Base-by-base conservation (phyloP, 164 flowering plant genomes). In the Akebia trifoliata region DNA sequence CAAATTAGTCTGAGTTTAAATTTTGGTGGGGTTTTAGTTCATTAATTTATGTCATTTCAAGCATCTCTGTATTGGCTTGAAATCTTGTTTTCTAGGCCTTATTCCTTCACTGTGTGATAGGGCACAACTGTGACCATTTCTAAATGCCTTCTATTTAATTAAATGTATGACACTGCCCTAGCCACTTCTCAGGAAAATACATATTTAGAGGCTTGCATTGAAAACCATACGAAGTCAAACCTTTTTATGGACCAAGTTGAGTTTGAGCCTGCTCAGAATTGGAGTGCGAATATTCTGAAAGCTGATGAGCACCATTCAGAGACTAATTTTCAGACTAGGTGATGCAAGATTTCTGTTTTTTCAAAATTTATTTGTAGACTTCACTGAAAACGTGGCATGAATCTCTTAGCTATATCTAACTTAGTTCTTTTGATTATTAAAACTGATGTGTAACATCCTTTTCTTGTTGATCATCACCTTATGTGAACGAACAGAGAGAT, bases 211-310 rank as follows among this genome's bases (percentile, higher is more conserved):
- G 96, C 96, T 42, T 90, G 99, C 75, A 74, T 93, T 54, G 99
- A 93, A 69, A 93, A 90, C 60, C 95, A 93, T 74, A 93, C 99
- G 30, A 93, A 93, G 68, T 62, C 94, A 67, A 81, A 75, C 71
- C 95, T 93, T 61, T 93, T 67, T 55, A 90, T 93, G 99, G 96
- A 90, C 64, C 99, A 90, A 84, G 97, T 93, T 60, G 99, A 93
- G 51, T 93, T 93, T 77, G 97, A 90, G 68, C 96, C 97, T 12
- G 60, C 96, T 60, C 85, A 62, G 57, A 60, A 83, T 51, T 90
- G 96, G 97, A 81, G 57, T 63, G 82, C 83, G 29, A 72, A 72
- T 29, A 45, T 79, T 50, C 69, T 90, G 45, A 81, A 76, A 65
- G 83, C 87, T 49, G 91, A 83, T 70, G 74, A 78, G 57, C 76